A percentile compares a stretch with the other conserved stretches of the same genome.
phyloP scores from a whole-genome alignment of 768 basidiomycete genomes.

The Melanogaster broomeanus region DNA sequence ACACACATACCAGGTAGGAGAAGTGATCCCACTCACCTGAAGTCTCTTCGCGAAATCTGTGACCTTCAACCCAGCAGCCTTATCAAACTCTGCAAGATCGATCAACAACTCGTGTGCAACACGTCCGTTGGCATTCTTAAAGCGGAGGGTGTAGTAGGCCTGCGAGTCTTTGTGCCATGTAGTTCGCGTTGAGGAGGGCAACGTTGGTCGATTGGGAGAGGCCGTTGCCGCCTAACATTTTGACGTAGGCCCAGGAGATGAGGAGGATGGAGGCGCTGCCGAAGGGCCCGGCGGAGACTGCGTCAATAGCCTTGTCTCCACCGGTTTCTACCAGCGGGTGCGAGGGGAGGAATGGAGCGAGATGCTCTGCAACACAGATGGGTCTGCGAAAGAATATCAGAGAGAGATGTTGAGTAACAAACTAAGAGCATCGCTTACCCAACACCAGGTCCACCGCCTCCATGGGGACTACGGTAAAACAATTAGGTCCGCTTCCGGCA shows the following conservation, averaged over 20 bases:
- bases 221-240: constrained; percentile 97
- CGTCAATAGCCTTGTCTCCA: constrained; percentile 73
- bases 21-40: constrained; percentile 56
- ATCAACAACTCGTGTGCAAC: constrained; percentile 97
- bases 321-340: constrained; percentile 76
- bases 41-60: constrained; percentile 96
- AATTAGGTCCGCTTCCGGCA: background rate
- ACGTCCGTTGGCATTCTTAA: constrained; percentile 86
- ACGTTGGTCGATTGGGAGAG: constrained; percentile 82
- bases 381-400: constrained; percentile 47
- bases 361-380: constrained; percentile 92
- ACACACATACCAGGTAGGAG: background rate
- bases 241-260: constrained; percentile 99
- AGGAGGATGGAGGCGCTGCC: constrained; percentile 94
- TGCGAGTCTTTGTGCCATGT: constrained; percentile 88
- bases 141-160: constrained; percentile 85
- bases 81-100: constrained; percentile 95
- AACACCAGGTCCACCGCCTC: constrained; percentile 95
- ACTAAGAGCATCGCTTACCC: constrained; percentile 51
- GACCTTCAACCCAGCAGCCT: constrained; percentile 86
- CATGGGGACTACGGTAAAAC: constrained; percentile 70
- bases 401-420: background rate
- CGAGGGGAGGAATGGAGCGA: constrained; percentile 90
- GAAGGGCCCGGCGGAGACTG: constrained; percentile 90
- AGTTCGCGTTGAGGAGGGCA: constrained; percentile 94